Conservation (phyloP, 1,284 basidiomycete genomes). For the Leccinum variabile region DNA sequence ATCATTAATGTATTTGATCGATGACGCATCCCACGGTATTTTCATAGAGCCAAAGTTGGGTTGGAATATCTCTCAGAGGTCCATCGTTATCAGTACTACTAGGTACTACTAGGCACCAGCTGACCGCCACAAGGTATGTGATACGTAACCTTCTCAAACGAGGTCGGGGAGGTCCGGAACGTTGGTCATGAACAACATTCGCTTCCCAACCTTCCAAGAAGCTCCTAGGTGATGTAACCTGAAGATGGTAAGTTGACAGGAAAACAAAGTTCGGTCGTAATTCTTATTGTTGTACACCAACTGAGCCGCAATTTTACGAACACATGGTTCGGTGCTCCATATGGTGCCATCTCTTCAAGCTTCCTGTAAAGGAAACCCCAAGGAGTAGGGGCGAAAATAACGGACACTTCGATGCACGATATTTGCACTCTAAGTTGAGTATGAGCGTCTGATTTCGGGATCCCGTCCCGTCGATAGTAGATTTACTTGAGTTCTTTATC, state of each 20-base stretch:
- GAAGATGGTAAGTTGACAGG: slow-evolving; percentile 3
- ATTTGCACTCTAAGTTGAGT: background rate
- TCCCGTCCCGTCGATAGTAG: background rate
- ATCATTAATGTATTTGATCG: background rate
- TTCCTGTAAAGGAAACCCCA: slow-evolving; percentile 16
- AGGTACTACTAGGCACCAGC: background rate
- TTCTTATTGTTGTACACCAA: slow-evolving; percentile 12
- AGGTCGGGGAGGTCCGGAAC: slow-evolving; percentile 2
- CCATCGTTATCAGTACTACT: background rate
- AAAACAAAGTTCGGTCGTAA: background rate
- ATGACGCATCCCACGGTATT: background rate
- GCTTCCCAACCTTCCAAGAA: slow-evolving; percentile 10
- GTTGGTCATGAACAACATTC: background rate
- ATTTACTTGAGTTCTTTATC: background rate
- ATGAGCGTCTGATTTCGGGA: background rate
- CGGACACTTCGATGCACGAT: slow-evolving; percentile 15
- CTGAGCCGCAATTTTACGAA: slow-evolving; percentile 2
- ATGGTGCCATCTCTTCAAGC: slow-evolving; percentile 5
- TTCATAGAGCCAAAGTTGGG: background rate
- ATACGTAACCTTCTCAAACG: slow-evolving; percentile 6
- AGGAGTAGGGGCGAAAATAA: slow-evolving; percentile 25
- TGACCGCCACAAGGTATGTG: slow-evolving; percentile 14
- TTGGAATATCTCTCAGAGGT: background rate
- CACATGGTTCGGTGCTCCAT: slow-evolving; percentile 5
- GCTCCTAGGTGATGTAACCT: slow-evolving; percentile 4